Evolutionary conservation across 495 filamentous ascomycete species (phyloP), one percentile per base, ranked within the genome.

Genomic region (Aspergillus biplanus): DNA sequence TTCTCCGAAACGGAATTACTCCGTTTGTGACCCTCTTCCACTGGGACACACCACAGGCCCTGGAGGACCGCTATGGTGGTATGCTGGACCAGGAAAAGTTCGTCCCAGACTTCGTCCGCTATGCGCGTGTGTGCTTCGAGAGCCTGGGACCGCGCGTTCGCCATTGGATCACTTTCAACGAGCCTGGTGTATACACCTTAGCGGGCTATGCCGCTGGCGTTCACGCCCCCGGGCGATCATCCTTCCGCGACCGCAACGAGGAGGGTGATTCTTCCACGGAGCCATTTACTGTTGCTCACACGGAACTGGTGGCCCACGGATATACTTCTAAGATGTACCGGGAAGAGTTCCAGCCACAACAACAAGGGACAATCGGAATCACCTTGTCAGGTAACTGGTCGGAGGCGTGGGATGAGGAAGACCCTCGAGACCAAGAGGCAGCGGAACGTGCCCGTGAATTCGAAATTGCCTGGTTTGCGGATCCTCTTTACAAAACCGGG

Each of bases 111-210:
- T 83, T 83, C 60, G 75, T 77, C 39, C 64, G 68, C 27, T 84
- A 82, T 56, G 81, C 80, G 0, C 71, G 78, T 27, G 70, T 83
- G 27, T 78, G 75, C 54, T 82, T 84, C 50, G 66, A 78, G 55
- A 59, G 70, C 2, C 66, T 83, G 34, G 75, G 74, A 32, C 74
- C 78, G 52, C 75, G 79, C 27, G 81, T 83, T 39, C 76, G 78
- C 63, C 72, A 80, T 50, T 83, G 81, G 81, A 82, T 84, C 31
- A 84, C 80, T 1, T 76, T 80, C 58, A 83, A 84, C 56, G 81
- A 84, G 65, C 81, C 81, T 0, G 72, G 72, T 0, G 77, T 80
- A 32, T 80, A 76, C 35, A 70, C 77, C 0, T 71, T 82, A 13
- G 69, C 78, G 33, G 82, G 82, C 0, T 85, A 83, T 54, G 80